Evolutionary conservation across 2,329 filamentous ascomycete genomes (phyloP).

Genomic region (Fusarium heterosporum): DNA sequence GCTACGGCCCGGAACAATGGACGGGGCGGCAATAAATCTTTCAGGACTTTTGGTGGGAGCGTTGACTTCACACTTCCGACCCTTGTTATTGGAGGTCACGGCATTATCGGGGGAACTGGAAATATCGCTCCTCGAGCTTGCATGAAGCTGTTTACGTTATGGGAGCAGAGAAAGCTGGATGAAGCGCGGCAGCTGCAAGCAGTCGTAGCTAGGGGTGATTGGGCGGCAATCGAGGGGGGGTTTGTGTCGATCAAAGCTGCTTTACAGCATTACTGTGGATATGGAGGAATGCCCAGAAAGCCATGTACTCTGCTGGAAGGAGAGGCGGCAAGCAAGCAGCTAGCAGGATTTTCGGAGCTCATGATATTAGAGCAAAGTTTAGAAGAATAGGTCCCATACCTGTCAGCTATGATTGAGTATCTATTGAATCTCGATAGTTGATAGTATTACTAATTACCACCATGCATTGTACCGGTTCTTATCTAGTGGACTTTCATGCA

Average conservation of each 20-base stretch:
- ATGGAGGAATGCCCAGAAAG: slow-evolving; percentile 68
- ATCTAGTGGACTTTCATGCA: too few relatives aligned
- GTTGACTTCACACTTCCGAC: slow-evolving; percentile 81
- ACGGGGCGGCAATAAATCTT: slow-evolving; percentile 54
- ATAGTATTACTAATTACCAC: too few relatives aligned
- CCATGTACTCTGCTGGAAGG: slow-evolving; percentile 37
- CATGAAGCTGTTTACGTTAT: slow-evolving; percentile 70
- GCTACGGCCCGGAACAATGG: slow-evolving; percentile 53
- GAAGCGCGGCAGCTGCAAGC: slow-evolving; percentile 74
- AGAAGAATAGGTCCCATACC: too few relatives aligned
- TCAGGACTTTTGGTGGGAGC: slow-evolving; percentile 78
- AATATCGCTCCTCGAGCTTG: slow-evolving; percentile 77
- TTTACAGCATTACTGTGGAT: slow-evolving; percentile 71
- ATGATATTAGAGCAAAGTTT: slow-evolving; percentile 32
- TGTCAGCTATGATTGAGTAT: too few relatives aligned
- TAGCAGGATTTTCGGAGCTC: slow-evolving; percentile 43
- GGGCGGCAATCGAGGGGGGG: slow-evolving; percentile 75
- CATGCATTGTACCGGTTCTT: too few relatives aligned
- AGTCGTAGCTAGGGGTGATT: slow-evolving; percentile 74
- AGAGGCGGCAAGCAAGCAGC: slow-evolving; percentile 37
- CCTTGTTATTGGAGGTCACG: slow-evolving; percentile 75
- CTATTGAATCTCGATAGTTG: too few relatives aligned
- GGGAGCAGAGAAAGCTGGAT: slow-evolving; percentile 65
- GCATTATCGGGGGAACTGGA: slow-evolving; percentile 77
- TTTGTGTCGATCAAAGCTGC: slow-evolving; percentile 77